Percentiles rank a stretch among this genome's conserved stretches.
Conservation (phyloP, 1,284 basidiomycete genomes). For the Trametes pubescens region DNA sequence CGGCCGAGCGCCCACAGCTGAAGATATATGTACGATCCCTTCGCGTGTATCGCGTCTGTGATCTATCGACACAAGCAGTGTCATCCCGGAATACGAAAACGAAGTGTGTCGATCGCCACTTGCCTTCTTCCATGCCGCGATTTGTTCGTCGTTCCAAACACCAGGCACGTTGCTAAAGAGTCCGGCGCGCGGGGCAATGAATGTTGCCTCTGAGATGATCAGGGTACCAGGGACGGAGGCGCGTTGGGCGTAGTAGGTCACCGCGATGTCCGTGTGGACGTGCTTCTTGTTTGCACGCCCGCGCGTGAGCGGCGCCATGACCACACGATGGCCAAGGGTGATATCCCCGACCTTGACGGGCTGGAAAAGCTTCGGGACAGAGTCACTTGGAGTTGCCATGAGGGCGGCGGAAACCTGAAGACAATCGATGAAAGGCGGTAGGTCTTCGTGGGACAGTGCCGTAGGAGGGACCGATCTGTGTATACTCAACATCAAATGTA, state of each 20-base stretch:
- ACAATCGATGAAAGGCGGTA: neutral
- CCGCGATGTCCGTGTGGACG: conserved; percentile 42
- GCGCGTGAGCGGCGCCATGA: conserved; percentile 58
- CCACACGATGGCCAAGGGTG: conserved; percentile 53
- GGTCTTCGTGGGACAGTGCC: neutral
- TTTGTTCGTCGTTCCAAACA: conserved; percentile 55
- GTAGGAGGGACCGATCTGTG: no score
- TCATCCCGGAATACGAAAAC: neutral
- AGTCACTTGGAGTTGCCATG: neutral
- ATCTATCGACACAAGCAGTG: conserved; percentile 7
- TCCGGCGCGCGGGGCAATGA: conserved; percentile 50
- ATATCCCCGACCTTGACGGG: conserved; percentile 52
- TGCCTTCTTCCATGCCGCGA: conserved; percentile 56
- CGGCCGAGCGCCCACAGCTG: conserved; percentile 60
- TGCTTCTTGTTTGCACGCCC: conserved; percentile 43
- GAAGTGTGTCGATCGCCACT: conserved; percentile 5
- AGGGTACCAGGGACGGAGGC: conserved; percentile 53
- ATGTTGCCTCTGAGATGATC: conserved; percentile 57
- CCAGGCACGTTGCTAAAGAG: conserved; percentile 48
- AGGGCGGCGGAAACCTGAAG: neutral
- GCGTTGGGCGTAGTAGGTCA: conserved; percentile 58
- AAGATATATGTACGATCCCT: conserved; percentile 50
- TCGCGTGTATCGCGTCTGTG: conserved; percentile 37
- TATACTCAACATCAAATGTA: no score
- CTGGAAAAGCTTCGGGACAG: conserved; percentile 48